These are phyloP conservation scores for Ganoderma resinaceum DNA, from an alignment of 1,284 basidiomycete genomes.

Conservation along the genomic window DNA sequence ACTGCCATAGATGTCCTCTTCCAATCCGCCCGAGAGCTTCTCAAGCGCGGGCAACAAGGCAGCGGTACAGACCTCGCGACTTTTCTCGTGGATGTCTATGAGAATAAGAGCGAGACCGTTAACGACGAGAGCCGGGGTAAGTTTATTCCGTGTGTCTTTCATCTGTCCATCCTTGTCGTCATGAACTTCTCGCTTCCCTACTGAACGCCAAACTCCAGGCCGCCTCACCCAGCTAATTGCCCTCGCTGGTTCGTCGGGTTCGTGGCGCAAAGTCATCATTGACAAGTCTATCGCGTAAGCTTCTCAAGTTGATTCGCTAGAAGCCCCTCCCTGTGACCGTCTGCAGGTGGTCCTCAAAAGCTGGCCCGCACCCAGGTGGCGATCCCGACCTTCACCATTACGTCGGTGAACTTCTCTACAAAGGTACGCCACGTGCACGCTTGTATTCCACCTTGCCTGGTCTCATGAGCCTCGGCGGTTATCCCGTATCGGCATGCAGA, in stretches of 20 bases:
- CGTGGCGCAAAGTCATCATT: slow-evolving; percentile 84
- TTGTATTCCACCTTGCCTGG: slow-evolving; percentile 13
- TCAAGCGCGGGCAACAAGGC: slow-evolving; percentile 88
- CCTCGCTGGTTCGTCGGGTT: slow-evolving; percentile 72
- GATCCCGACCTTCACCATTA: slow-evolving; percentile 89
- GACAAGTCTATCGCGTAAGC: slow-evolving; percentile 81
- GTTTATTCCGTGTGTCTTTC: slow-evolving; percentile 40
- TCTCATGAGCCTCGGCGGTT: slow-evolving; percentile 15
- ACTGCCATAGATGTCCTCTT: slow-evolving; percentile 90
- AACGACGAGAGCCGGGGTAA: slow-evolving; percentile 80
- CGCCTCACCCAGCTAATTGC: slow-evolving; percentile 85
- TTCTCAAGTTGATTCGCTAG: background rate
- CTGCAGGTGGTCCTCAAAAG: slow-evolving; percentile 81
- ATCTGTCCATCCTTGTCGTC: slow-evolving; percentile 13
- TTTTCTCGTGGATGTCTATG: slow-evolving; percentile 85
- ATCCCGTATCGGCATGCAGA: slow-evolving; percentile 54
- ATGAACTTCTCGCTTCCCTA: slow-evolving; percentile 7
- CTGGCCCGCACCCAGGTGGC: slow-evolving; percentile 80
- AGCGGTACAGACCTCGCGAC: slow-evolving; percentile 85
- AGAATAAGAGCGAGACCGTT: slow-evolving; percentile 70
- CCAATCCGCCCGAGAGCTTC: slow-evolving; percentile 81
- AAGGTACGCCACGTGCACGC: slow-evolving; percentile 60
- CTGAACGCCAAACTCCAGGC: slow-evolving; percentile 48
- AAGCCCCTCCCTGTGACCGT: slow-evolving; percentile 1
- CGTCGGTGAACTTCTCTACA: slow-evolving; percentile 86